Evolutionary conservation across 2,329 filamentous ascomycete genomes (phyloP).

Genomic region (Aspergillus spinulosporus): DNA sequence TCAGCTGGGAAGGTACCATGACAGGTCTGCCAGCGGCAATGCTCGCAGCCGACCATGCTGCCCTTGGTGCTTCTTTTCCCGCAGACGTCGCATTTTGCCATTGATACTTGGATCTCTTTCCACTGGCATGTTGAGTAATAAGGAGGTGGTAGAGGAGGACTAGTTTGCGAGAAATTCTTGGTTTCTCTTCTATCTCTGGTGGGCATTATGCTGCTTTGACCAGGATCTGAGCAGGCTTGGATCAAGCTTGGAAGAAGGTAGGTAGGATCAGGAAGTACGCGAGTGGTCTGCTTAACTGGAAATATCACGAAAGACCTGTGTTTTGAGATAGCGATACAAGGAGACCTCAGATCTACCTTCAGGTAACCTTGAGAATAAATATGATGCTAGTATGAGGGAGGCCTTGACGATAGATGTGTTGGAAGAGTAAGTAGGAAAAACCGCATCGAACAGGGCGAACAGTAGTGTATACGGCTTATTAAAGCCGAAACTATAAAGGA

Average conservation of each 20-base stretch:
- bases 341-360: too few relatives aligned
- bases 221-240: too few relatives aligned
- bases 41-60: conserved; percentile 33
- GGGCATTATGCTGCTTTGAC: not conserved
- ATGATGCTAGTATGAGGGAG: not conserved
- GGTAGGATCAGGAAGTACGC: too few relatives aligned
- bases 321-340: too few relatives aligned
- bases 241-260: too few relatives aligned
- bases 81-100: conserved; percentile 43
- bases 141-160: not conserved
- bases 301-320: too few relatives aligned
- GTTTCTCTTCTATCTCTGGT: not conserved
- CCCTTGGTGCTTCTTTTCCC: conserved; percentile 32
- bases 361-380: not conserved
- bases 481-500: not conserved
- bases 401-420: not conserved
- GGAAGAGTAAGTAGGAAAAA: not conserved
- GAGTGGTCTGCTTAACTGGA: too few relatives aligned
- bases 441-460: not conserved
- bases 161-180: not conserved
- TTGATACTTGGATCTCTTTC: conserved; percentile 26
- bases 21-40: conserved; percentile 40
- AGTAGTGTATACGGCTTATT: not conserved
- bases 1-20: conserved; percentile 28
- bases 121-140: not conserved